These are phyloP conservation scores for Uncinocarpus reesii DNA, from an alignment of 2,329 filamentous ascomycete species.

Conservation along the genomic window DNA sequence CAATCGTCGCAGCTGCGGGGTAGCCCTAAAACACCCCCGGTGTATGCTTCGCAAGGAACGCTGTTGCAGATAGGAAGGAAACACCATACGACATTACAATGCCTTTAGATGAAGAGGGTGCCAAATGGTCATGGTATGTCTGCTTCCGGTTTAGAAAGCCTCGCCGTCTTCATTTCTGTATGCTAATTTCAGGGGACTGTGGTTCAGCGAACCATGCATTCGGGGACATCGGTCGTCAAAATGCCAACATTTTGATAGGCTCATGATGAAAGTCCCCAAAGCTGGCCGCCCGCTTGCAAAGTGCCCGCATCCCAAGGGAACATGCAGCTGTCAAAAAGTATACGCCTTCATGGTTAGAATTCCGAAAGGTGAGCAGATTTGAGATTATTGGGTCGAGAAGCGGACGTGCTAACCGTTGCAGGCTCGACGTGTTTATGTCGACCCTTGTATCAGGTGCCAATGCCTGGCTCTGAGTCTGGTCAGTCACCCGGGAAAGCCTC, in stretches of 20 bases:
- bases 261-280: conserved; percentile 43
- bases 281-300: conserved; percentile 40
- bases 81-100: conserved; percentile 21
- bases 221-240: conserved; percentile 42
- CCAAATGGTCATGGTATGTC: conserved; percentile 38
- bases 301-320: conserved; percentile 38
- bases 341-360: conserved; percentile 39
- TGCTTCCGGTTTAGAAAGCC: neutral
- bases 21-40: neutral
- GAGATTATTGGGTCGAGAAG: neutral
- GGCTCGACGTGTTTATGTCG: conserved; percentile 35
- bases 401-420: conserved; percentile 19
- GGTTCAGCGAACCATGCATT: conserved; percentile 39
- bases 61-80: neutral
- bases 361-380: conserved; percentile 30
- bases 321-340: conserved; percentile 34
- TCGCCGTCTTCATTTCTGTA: neutral
- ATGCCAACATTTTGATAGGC: conserved; percentile 40
- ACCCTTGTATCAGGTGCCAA: conserved; percentile 33
- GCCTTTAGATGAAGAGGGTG: conserved; percentile 37
- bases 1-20: neutral
- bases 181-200: neutral
- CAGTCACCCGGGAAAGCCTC: conserved; percentile 5
- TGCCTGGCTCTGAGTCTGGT: conserved; percentile 20
- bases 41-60: neutral